Evolutionary conservation across 208 protist species (phyloP).

Genomic region (Trypanosoma melophagium): DNA sequence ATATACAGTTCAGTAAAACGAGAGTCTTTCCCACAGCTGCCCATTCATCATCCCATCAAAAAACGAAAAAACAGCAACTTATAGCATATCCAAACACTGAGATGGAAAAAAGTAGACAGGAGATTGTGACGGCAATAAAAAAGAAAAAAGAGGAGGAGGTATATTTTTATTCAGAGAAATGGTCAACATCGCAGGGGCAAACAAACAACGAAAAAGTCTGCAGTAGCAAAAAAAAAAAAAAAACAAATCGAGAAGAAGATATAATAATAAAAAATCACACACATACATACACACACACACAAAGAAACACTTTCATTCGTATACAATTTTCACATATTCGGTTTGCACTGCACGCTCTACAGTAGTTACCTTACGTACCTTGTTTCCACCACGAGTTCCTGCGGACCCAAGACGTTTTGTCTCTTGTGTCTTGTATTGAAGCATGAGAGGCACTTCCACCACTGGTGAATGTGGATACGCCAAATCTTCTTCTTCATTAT

Average conservation of each 20-base stretch:
- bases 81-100: no score
- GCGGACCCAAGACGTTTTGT: neutral
- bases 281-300: neutral
- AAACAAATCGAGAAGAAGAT: constrained; percentile 5
- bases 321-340: constrained; percentile 59
- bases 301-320: constrained; percentile 22
- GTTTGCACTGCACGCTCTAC: constrained; percentile 59
- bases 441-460: constrained; percentile 36
- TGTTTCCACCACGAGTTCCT: neutral
- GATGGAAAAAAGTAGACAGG: no score
- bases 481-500: constrained; percentile 25
- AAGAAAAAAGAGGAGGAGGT: neutral
- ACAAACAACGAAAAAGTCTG: no score
- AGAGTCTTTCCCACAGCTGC: no score
- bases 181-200: no score
- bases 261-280: constrained; percentile 5
- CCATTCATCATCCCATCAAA: neutral
- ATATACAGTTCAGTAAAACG: no score
- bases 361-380: constrained; percentile 9
- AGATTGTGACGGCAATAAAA: neutral
- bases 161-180: no score
- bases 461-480: constrained; percentile 40
- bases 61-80: constrained; percentile 2
- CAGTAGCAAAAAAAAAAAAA: neutral
- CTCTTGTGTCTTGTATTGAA: constrained; percentile 31